Base-by-base conservation (phyloP, 257 asterid genomes). In the Capsicum baccatum region DNA sequence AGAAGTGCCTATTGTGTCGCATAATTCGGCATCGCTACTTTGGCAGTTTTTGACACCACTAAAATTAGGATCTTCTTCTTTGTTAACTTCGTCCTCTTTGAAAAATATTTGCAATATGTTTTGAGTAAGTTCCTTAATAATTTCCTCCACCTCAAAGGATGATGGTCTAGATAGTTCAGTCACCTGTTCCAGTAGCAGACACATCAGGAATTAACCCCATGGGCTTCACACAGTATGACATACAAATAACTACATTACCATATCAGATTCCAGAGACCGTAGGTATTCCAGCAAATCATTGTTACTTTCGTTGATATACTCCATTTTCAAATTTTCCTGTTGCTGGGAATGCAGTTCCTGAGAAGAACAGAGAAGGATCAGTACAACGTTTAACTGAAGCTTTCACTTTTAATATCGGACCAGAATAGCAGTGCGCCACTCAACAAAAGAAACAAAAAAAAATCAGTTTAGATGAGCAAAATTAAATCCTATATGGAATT, bases 121-220 rank as follows among this genome's bases (percentile, higher is more conserved):
- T 86, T 89, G 96, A 83, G 98, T 93, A 84, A 97, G 98, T 88
- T 97, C 92, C 74, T 93, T 97, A 82, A 95, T 97, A 37, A 97
- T 89, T 84, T 95, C 98, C 85, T 94, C 97, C 87, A 97, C 99
- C 89, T 97, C 99, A 4, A 88, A 88, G 12, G 98, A 92, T 37
- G 99, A 95, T 54, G 99, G 98, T 83, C 91, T 91, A 39, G 98
- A 93, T 83, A 97, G 85, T 91, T 97, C 98, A 2, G 85, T 79
- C 73, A 97, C 97, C 99, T 97, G 91, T 89, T 80, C 84, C 50
- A 85, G 63, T 55, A 74, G 56, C 84, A 71, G 19, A 74, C 79
- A 58, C 54, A 63, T 59, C 59, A 37, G 11, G 50, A 67, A 54
- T 67, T 12, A 52, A 54, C 44, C 63, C 52, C 64, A 52, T 26